Conservation (phyloP, 129 eudicot species). For the Chrysanthemum seticuspe region DNA sequence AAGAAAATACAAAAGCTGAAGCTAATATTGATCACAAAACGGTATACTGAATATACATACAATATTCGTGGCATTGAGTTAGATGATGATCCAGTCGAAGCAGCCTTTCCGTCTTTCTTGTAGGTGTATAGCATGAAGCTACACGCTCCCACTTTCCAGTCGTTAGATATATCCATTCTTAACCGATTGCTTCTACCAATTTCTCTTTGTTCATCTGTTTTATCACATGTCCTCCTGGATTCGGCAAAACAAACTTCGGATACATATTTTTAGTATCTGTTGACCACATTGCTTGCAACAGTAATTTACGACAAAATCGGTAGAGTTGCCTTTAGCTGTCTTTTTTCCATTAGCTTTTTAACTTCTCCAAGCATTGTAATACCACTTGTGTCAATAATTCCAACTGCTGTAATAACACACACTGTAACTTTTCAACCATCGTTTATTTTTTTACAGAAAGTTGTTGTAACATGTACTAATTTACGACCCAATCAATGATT, state of each 20-base stretch:
- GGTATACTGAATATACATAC: too few species aligned
- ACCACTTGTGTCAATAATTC: slow-evolving; percentile 84
- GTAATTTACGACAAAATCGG: not conserved
- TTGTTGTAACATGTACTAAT: not conserved
- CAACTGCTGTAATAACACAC: slow-evolving; percentile 56
- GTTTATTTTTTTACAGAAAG: not conserved
- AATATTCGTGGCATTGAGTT: too few species aligned
- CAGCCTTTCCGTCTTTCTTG: slow-evolving; percentile 42
- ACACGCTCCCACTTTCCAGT: slow-evolving; percentile 80
- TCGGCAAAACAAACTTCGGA: slow-evolving; percentile 66
- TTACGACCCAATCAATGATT: not conserved
- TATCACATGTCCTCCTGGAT: slow-evolving; percentile 88
- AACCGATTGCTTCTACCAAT: slow-evolving; percentile 58
- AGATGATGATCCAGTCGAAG: too few species aligned
- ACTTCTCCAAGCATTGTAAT: slow-evolving; percentile 86
- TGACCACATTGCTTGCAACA: not conserved
- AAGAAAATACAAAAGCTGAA: too few species aligned
- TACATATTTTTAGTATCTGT: not conserved
- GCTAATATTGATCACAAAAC: too few species aligned
- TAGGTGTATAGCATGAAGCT: slow-evolving; percentile 57
- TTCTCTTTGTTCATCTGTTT: slow-evolving; percentile 77
- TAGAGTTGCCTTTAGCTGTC: slow-evolving; percentile 67
- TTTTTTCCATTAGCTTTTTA: slow-evolving; percentile 54
- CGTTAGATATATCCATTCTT: slow-evolving; percentile 83
- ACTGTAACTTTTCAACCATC: not conserved